Percentiles rank a stretch among this genome's conserved stretches.
Evolutionary conservation across 371 early-diverging fungal species (phyloP).

Genomic region (Capillidium rhysosporum): DNA sequence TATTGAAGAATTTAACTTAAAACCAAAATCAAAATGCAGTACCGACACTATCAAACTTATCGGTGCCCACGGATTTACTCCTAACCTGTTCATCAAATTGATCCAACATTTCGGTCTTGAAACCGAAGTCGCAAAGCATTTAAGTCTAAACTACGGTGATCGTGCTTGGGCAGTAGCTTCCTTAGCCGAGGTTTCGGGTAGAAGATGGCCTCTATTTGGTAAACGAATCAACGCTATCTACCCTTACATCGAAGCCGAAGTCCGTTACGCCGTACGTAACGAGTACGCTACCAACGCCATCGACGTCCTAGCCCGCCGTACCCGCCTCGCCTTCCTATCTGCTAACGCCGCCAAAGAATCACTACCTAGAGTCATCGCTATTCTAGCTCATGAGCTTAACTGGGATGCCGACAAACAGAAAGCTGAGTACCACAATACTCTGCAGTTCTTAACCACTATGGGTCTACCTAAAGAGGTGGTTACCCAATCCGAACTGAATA

Average conservation of each 20-base stretch:
- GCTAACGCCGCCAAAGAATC: slow-evolving; percentile 79
- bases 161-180: slow-evolving; percentile 82
- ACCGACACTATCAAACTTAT: slow-evolving; percentile 65
- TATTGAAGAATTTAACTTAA: slow-evolving; percentile 30
- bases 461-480: slow-evolving; percentile 38
- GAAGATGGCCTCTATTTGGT: slow-evolving; percentile 62
- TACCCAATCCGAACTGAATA: slow-evolving; percentile 9
- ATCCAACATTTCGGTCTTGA: slow-evolving; percentile 87
- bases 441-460: slow-evolving; percentile 71
- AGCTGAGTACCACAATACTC: slow-evolving; percentile 45
- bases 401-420: slow-evolving; percentile 51
- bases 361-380: slow-evolving; percentile 70
- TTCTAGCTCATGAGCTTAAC: slow-evolving; percentile 74
- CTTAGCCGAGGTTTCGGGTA: slow-evolving; percentile 46
- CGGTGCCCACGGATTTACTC: slow-evolving; percentile 75
- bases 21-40: slow-evolving; percentile 29
- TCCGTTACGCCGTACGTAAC: slow-evolving; percentile 76
- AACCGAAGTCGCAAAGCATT: slow-evolving; percentile 80
- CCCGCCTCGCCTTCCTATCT: slow-evolving; percentile 87
- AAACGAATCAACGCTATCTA: slow-evolving; percentile 60
- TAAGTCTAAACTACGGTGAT: slow-evolving; percentile 87
- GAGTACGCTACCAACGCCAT: slow-evolving; percentile 91
- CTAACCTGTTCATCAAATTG: slow-evolving; percentile 75
- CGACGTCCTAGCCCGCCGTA: slow-evolving; percentile 89
- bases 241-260: slow-evolving; percentile 90